These are phyloP conservation scores for Terfezia claveryi DNA, from an alignment of 495 filamentous ascomycete genomes.

Conservation along the genomic window DNA sequence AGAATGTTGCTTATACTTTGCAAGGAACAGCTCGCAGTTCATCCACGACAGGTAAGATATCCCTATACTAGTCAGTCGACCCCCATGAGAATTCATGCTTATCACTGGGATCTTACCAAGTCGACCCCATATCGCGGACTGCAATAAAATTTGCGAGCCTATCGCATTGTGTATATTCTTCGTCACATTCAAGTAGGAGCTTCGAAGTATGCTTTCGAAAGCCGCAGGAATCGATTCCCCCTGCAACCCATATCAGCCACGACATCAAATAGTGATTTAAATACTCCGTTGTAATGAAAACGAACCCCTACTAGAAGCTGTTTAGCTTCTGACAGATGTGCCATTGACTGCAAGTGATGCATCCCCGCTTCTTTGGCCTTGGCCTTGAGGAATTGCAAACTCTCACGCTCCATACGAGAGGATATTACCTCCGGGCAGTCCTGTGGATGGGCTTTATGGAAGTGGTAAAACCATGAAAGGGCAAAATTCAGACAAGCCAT, in stretches of 20 bases:
- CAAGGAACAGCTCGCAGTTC: slow-evolving; percentile 53
- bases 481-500: slow-evolving; percentile 85
- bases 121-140: slow-evolving; percentile 50
- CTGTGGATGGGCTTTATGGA: slow-evolving; percentile 57
- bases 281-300: background rate
- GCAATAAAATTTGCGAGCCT: slow-evolving; percentile 48
- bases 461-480: slow-evolving; percentile 93
- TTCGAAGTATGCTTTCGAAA: slow-evolving; percentile 56
- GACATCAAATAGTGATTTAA: background rate
- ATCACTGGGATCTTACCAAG: slow-evolving; percentile 32
- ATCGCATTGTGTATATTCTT: slow-evolving; percentile 50
- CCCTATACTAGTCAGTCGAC: slow-evolving; percentile 19
- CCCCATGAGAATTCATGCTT: background rate
- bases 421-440: slow-evolving; percentile 18
- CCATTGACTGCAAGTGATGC: slow-evolving; percentile 69
- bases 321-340: slow-evolving; percentile 70
- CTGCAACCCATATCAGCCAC: slow-evolving; percentile 20
- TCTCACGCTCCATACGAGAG: slow-evolving; percentile 49
- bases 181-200: slow-evolving; percentile 59
- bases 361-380: slow-evolving; percentile 77
- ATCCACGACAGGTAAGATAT: slow-evolving; percentile 39
- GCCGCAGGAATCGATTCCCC: slow-evolving; percentile 62
- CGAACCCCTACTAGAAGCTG: slow-evolving; percentile 41
- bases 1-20: slow-evolving; percentile 41
- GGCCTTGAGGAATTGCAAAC: slow-evolving; percentile 58